A percentile compares a stretch with the other conserved stretches of the same genome.
These are phyloP conservation scores for Maudiozyma bulderi DNA, from an alignment of 805 yeast genomes.

Conservation along the genomic window DNA sequence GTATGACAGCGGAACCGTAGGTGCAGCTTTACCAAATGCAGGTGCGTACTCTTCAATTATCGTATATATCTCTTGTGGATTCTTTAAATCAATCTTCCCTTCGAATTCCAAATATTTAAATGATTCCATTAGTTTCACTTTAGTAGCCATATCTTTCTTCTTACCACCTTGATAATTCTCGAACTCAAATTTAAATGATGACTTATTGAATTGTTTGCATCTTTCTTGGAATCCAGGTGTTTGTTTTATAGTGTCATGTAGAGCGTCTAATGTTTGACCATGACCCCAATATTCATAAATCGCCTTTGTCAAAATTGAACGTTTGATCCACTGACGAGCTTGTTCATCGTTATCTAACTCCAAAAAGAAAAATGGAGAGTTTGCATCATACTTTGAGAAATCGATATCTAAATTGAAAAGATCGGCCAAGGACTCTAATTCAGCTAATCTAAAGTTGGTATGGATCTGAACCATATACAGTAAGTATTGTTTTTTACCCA, in stretches of 20 bases:
- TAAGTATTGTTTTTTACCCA: slow-evolving; percentile 40
- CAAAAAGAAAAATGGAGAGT: slow-evolving; percentile 63
- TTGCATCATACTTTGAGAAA: slow-evolving; percentile 45
- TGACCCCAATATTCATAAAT: slow-evolving; percentile 78
- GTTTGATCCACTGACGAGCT: slow-evolving; percentile 51
- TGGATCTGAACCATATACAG: slow-evolving; percentile 82
- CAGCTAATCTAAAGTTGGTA: slow-evolving; percentile 69
- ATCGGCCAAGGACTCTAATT: slow-evolving; percentile 75
- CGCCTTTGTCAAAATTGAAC: slow-evolving; percentile 64
- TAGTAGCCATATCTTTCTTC: slow-evolving; percentile 24
- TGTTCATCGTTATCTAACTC: slow-evolving; percentile 54
- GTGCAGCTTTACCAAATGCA: slow-evolving; percentile 33
- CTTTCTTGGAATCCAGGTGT: slow-evolving; percentile 17
- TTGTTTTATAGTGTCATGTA: slow-evolving; percentile 42
- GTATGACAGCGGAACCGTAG: slow-evolving; percentile 41
- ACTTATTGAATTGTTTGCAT: slow-evolving; percentile 29
- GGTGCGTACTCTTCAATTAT: slow-evolving; percentile 67
- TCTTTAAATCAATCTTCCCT: slow-evolving; percentile 71
- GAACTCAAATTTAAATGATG: slow-evolving; percentile 73
- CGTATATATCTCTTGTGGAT: slow-evolving; percentile 61
- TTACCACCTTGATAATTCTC: slow-evolving; percentile 68
- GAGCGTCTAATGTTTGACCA: slow-evolving; percentile 44
- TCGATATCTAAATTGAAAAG: slow-evolving; percentile 49
- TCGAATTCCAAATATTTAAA: slow-evolving; percentile 61
- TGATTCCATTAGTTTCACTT: slow-evolving; percentile 56